These are phyloP conservation scores for Kokia cookei DNA, from an alignment of 441 rosid species.

Conservation along the genomic window DNA sequence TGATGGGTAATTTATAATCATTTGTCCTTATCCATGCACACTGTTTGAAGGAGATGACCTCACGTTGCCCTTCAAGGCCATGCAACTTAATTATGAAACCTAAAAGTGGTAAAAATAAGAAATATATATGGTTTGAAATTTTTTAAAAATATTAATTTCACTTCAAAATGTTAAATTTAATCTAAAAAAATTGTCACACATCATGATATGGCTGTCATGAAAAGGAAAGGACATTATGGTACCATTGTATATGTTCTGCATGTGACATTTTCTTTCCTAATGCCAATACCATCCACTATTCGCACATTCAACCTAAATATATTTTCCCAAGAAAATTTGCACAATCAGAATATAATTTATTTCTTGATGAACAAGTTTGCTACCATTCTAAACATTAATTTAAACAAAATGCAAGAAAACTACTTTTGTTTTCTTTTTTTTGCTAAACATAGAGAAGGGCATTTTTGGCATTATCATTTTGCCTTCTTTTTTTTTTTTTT, in stretches of 20 bases:
- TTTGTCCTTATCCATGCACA: too few relatives aligned
- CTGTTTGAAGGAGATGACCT: neutral
- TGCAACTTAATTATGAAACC: neutral
- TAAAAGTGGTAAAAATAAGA: neutral
- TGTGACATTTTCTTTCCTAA: conserved; percentile 3
- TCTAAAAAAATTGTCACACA: neutral
- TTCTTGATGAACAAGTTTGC: neutral
- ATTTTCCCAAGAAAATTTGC: neutral
- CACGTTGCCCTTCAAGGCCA: neutral
- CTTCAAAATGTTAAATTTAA: neutral
- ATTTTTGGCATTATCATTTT: conserved; percentile 4
- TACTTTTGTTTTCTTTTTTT: too few relatives aligned
- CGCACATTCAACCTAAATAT: neutral
- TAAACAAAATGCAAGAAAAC: neutral
- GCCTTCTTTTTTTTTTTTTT: neutral
- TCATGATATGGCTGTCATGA: conserved; percentile 17
- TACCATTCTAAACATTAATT: neutral
- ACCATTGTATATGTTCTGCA: neutral
- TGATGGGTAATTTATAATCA: too few relatives aligned
- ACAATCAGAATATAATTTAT: neutral
- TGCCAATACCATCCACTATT: neutral
- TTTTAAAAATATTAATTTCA: too few relatives aligned
- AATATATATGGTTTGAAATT: too few relatives aligned
- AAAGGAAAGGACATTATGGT: conserved; percentile 19
- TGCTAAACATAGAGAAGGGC: neutral